A percentile compares a stretch with the other conserved stretches of the same genome.
Evolutionary conservation across 495 filamentous ascomycete genomes (phyloP).

Genomic region (Jackrogersella minutella): DNA sequence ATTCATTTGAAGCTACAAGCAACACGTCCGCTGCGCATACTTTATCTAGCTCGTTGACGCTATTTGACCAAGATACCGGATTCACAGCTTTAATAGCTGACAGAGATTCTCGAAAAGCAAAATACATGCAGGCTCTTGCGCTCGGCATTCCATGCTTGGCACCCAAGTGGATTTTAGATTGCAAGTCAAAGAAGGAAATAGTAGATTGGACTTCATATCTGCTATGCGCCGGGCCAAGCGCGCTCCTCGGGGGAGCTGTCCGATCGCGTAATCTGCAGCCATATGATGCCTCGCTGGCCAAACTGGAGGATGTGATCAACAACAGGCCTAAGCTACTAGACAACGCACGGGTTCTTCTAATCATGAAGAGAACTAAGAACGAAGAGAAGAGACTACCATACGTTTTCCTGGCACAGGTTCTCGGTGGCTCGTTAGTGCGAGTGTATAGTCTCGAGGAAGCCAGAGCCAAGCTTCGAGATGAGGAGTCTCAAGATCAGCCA

Average conservation of each 20-base stretch:
- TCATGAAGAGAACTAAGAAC: constrained; percentile 72
- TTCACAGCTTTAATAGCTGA: constrained; percentile 90
- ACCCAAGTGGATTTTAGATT: constrained; percentile 80
- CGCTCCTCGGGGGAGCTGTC: constrained; percentile 77
- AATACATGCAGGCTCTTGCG: constrained; percentile 95
- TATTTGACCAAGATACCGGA: constrained; percentile 54
- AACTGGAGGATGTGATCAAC: constrained; percentile 63
- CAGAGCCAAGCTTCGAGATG: constrained; percentile 61
- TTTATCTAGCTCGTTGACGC: constrained; percentile 36
- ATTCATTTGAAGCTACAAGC: constrained; percentile 40
- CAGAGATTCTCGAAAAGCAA: constrained; percentile 83
- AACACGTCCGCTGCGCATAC: constrained; percentile 26
- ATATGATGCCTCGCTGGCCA: constrained; percentile 65
- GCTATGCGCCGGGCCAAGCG: constrained; percentile 83
- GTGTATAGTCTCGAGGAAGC: constrained; percentile 72
- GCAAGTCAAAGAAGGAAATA: constrained; percentile 63
- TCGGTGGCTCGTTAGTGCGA: constrained; percentile 75
- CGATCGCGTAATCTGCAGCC: constrained; percentile 72
- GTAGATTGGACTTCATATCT: constrained; percentile 84
- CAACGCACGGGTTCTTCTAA: constrained; percentile 74
- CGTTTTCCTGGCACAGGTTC: constrained; percentile 76
- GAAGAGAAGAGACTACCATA: constrained; percentile 66
- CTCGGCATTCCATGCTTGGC: constrained; percentile 87
- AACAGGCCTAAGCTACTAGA: constrained; percentile 68
- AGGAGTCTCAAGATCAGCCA: constrained; percentile 53